phyloP scores from a whole-genome alignment of 495 filamentous ascomycete genomes.

The Bombardia bombarda region DNA sequence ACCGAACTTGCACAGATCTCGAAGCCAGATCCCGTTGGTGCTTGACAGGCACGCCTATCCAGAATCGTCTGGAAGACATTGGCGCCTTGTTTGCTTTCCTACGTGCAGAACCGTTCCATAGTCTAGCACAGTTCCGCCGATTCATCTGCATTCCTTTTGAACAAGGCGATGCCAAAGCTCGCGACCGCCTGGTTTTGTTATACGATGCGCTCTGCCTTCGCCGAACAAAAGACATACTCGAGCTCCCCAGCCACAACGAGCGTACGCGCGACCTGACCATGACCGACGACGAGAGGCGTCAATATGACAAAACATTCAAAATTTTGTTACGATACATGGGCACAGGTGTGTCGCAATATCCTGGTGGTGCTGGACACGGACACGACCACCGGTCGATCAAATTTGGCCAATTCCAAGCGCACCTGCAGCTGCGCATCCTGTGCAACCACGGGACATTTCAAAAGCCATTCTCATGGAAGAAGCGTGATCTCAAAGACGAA shows the following conservation, averaged over 20 bases:
- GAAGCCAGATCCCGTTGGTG: slow-evolving; percentile 34
- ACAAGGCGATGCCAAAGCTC: slow-evolving; percentile 12
- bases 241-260: slow-evolving; percentile 24
- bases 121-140: slow-evolving; percentile 25
- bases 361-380: slow-evolving; percentile 5
- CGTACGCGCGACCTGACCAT: slow-evolving; percentile 14
- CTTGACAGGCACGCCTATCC: slow-evolving; percentile 42
- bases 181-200: slow-evolving; percentile 26
- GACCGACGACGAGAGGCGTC: slow-evolving; percentile 18
- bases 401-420: slow-evolving; percentile 28
- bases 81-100: slow-evolving; percentile 40
- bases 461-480: slow-evolving; percentile 26
- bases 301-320: slow-evolving; percentile 25
- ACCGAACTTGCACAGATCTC: slow-evolving; percentile 18
- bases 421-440: slow-evolving; percentile 35
- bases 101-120: slow-evolving; percentile 29
- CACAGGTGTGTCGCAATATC: slow-evolving; percentile 18
- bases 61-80: slow-evolving; percentile 44
- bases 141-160: slow-evolving; percentile 19
- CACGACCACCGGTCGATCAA: not conserved
- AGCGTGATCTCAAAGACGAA: slow-evolving; percentile 17
- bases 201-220: slow-evolving; percentile 31
- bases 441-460: slow-evolving; percentile 45
- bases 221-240: slow-evolving; percentile 29
- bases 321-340: slow-evolving; percentile 25